Conservation (phyloP, 805 yeast genomes). For the Candida sphagnicola region DNA sequence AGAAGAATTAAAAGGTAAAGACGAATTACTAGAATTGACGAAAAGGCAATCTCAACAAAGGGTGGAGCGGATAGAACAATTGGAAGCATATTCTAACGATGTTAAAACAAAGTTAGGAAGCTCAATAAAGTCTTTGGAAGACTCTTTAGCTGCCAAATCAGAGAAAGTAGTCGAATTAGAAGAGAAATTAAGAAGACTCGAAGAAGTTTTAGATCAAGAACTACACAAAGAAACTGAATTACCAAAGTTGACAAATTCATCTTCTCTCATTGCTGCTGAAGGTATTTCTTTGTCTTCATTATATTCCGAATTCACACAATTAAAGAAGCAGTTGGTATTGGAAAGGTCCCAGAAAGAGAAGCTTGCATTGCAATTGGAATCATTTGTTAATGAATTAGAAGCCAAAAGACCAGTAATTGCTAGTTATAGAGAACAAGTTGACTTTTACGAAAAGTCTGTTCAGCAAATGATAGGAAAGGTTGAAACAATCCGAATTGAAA, state of each 20-base stretch:
- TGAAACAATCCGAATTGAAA: slow-evolving; percentile 51
- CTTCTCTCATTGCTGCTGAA: slow-evolving; percentile 43
- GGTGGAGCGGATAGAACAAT: slow-evolving; percentile 45
- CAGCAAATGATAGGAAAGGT: slow-evolving; percentile 49
- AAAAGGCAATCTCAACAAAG: slow-evolving; percentile 52
- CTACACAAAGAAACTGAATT: slow-evolving; percentile 35
- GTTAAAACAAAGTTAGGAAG: slow-evolving; percentile 36
- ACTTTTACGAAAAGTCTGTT: slow-evolving; percentile 52
- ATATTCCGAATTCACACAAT: slow-evolving; percentile 57
- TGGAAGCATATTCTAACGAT: slow-evolving; percentile 47
- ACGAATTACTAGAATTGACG: slow-evolving; percentile 54
- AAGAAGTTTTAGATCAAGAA: slow-evolving; percentile 38
- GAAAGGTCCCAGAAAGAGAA: slow-evolving; percentile 70
- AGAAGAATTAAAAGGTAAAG: slow-evolving; percentile 47
- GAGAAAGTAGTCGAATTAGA: slow-evolving; percentile 30
- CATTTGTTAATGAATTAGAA: slow-evolving; percentile 72
- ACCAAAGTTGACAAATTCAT: slow-evolving; percentile 52
- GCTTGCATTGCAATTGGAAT: slow-evolving; percentile 66
- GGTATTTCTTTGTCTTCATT: slow-evolving; percentile 65
- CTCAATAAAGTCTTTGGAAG: slow-evolving; percentile 29
- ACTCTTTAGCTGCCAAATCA: slow-evolving; percentile 27
- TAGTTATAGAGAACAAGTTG: slow-evolving; percentile 56
- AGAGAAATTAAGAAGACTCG: slow-evolving; percentile 36
- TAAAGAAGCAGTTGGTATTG: slow-evolving; percentile 61
- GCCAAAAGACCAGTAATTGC: slow-evolving; percentile 71